Evolutionary conservation across 495 filamentous ascomycete species (phyloP), one percentile per base, ranked within the genome.

Genomic region (Neurospora tetrasperma): DNA sequence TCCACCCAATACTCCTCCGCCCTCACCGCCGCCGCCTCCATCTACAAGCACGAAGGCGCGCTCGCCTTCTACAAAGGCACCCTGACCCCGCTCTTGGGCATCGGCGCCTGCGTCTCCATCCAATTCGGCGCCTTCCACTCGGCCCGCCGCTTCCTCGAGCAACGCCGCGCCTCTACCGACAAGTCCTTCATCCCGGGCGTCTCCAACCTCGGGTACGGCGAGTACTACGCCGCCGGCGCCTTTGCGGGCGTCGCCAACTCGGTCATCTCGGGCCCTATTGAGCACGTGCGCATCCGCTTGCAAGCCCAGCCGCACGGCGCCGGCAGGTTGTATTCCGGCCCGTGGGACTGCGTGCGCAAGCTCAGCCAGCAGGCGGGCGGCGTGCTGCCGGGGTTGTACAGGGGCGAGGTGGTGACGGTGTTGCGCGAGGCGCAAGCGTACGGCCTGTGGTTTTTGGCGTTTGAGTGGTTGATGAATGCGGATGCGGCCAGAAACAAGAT

Each of bases 111-210:
- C 79, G 96, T 98, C 42, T 96, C 93, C 44, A 91, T 99, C 77
- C 96, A 99, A 87, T 99, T 99, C 83, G 96, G 96, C 75, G 96
- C 91, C 77, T 99, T 98, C 89, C 93, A 97, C 85, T 90, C 91
- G 76, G 94, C 95, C 16, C 93, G 94, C 48, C 90, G 96, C 54
- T 89, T 87, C 73, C 89, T 99, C 81, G 94, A 97, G 83, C 83
- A 89, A 71, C 83, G 86, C 70, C 95, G 95, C 81, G 80, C 86
- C 73, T 80, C 83, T 4, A 3, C 40, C 40, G 40, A 80, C 68
- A 78, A 76, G 4, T 7, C 46, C 40, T 69, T 40, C 71, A 11
- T 71, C 42, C 68, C 74, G 27, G 75, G 77, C 44, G 40, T 71
- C 71, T 20, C 74, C 76, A 77, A 71, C 69, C 88, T 96, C 41